phyloP scores from a whole-genome alignment of 371 early-diverging fungal species.

The Dichotomocladium elegans region DNA sequence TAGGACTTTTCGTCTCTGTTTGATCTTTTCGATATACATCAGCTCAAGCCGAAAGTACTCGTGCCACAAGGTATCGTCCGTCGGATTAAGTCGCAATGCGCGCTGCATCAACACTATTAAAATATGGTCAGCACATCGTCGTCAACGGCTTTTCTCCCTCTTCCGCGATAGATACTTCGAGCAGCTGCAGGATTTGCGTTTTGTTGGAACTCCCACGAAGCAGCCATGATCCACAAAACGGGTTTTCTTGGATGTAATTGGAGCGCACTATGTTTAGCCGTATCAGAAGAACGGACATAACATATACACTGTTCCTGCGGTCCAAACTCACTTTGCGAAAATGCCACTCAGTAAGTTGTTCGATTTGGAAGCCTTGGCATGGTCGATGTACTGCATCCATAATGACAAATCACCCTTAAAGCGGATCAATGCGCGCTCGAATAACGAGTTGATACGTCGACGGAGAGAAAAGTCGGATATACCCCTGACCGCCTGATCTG shows the following conservation, averaged over 20 bases:
- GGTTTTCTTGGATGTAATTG: constrained; percentile 81
- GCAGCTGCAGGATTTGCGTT: constrained; percentile 82
- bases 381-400: constrained; percentile 92
- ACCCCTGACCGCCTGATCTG: no score
- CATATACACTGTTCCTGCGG: no score
- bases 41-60: constrained; percentile 93
- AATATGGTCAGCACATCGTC: background rate
- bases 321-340: constrained; percentile 65
- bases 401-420: constrained; percentile 79
- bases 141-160: background rate
- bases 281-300: no score
- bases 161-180: constrained; percentile 39
- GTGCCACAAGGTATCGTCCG: constrained; percentile 72
- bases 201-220: constrained; percentile 83
- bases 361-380: constrained; percentile 57
- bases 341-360: constrained; percentile 68
- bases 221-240: constrained; percentile 87
- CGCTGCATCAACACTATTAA: constrained; percentile 75
- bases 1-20: constrained; percentile 76
- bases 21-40: constrained; percentile 84
- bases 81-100: constrained; percentile 79
- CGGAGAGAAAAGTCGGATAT: constrained; percentile 63
- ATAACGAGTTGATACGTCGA: constrained; percentile 73
- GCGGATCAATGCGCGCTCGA: constrained; percentile 73
- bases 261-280: constrained; percentile 75